Evolutionary conservation across 2,329 filamentous ascomycete species (phyloP), one percentile per base, ranked within the genome.

Genomic region (Penicillium sp.): DNA sequence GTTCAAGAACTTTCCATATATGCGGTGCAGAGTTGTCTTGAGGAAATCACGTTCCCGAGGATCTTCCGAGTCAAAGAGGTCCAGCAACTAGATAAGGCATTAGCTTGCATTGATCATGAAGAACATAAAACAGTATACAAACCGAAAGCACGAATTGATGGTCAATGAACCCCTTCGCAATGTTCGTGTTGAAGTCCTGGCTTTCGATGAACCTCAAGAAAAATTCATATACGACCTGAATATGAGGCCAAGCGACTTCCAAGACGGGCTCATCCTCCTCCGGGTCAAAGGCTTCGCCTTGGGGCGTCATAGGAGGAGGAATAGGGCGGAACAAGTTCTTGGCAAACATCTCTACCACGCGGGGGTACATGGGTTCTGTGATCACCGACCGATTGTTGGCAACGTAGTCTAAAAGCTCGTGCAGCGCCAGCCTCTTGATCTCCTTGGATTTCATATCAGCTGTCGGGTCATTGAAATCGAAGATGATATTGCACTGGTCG

Each of bases 391-490:
- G 85, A 73, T 99, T 99, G 76, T 97, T 97, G 67, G 94, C 93
- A 54, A 99, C 94, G 71, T 99, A 99, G 74, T 99, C 94, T 61
- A 99, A 83, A 58, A 99, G 81, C 74, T 99, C 94, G 72, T 99
- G 94, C 41, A 99, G 82, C 39, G 94, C 94, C 63, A 99, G 79
- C 68, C 94, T 85, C 81, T 99, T 99, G 81, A 99, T 97, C 77
- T 99, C 94, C 79, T 99, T 99, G 44, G 93, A 96, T 76, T 99
- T 99, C 92, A 99, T 97, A 72, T 99, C 94, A 63, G 88, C 92
- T 62, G 90, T 96, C 45, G 93, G 91, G 75, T 99, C 94, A 72
- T 97, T 99, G 79, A 99, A 99, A 78, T 99, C 94, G 71, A 99
- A 99, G 68, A 99, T 99, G 79, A 99, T 95, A 72, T 99, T 99